Base-by-base conservation (phyloP, 352 stramenopile species). In the Pythium diclinum region DNA sequence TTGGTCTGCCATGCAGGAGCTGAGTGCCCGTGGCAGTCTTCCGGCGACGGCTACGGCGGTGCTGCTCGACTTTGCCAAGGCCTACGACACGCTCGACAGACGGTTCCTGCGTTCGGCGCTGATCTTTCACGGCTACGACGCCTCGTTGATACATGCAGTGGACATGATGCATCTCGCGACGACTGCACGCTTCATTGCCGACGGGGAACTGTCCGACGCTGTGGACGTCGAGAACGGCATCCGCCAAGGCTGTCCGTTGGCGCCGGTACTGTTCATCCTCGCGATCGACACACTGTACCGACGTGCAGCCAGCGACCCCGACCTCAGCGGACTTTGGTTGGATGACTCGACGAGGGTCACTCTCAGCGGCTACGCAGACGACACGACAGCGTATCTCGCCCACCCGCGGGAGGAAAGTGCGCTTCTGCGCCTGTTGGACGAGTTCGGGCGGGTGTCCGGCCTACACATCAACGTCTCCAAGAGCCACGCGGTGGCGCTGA, bases 41-140 rank as follows among this genome's bases (percentile, higher is more conserved):
- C 59, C 59, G 1, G 3, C 7, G 5, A 52, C 16, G 0, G 23
- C 48, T 9, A 28, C 53, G 1, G 61, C 53, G 1, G 51, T 67
- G 8, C 30, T 61, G 1, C 53, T 67, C 5, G 53, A 67, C 42
- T 56, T 67, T 17, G 61, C 53, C 10, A 68, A 68, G 19, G 62
- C 62, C 2, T 56, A 63, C 30, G 57, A 56, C 30, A 63, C 57
- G 19, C 30, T 63, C 14, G 57, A 63, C 32, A 42, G 57, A 3
- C 4, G 34, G 9, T 56, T 44, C n/a, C 46, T 63, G 1, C 16
- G 6, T 0, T 7, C 3, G 28, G 44, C 44, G 16, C n/a, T 63
- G 23, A 6, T 14, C 1, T 47, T 19, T 3, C 23, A 38, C 5
- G 42, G 46, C 0, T 56, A 56, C 30, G 23, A 28, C 2, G 13